These are phyloP conservation scores for Acer campestre DNA, from an alignment of 345 rosid genomes.

Conservation along the genomic window DNA sequence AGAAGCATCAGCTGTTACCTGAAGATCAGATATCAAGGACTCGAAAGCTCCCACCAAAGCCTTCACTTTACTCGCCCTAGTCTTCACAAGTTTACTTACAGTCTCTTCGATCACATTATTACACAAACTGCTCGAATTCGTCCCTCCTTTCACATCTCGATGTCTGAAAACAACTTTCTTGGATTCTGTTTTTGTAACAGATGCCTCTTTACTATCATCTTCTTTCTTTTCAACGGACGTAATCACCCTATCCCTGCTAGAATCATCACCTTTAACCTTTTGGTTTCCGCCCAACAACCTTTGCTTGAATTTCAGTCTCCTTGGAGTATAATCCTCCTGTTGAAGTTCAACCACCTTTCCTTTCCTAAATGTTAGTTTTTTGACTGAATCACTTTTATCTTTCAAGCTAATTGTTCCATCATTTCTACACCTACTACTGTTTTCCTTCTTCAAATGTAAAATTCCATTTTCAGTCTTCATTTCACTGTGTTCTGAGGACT, in stretches of 20 bases:
- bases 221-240: constrained; percentile 28
- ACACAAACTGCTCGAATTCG: constrained; percentile 47
- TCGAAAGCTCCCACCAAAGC: constrained; percentile 94
- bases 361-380: constrained; percentile 48
- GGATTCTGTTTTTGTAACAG: constrained; percentile 24
- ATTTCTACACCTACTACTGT: constrained; percentile 26
- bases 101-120: constrained; percentile 86
- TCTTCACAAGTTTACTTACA: constrained; percentile 54
- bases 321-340: constrained; percentile 41
- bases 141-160: constrained; percentile 42
- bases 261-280: constrained; percentile 33
- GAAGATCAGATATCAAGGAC: constrained; percentile 65
- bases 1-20: constrained; percentile 32
- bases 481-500: constrained; percentile 21
- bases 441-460: constrained; percentile 3
- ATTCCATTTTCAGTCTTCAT: constrained; percentile 2
- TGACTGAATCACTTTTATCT: constrained; percentile 22
- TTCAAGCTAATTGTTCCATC: constrained; percentile 29
- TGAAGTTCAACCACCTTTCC: constrained; percentile 56
- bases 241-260: constrained; percentile 16
- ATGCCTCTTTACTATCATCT: constrained; percentile 17
- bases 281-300: constrained; percentile 37
- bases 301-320: constrained; percentile 56
- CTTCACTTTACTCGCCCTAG: constrained; percentile 77
- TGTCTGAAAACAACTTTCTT: constrained; percentile 54